Evolutionary conservation across 306 rosid species (phyloP), one percentile per base, ranked within the genome.

Genomic region (Potentilla sterilis): DNA sequence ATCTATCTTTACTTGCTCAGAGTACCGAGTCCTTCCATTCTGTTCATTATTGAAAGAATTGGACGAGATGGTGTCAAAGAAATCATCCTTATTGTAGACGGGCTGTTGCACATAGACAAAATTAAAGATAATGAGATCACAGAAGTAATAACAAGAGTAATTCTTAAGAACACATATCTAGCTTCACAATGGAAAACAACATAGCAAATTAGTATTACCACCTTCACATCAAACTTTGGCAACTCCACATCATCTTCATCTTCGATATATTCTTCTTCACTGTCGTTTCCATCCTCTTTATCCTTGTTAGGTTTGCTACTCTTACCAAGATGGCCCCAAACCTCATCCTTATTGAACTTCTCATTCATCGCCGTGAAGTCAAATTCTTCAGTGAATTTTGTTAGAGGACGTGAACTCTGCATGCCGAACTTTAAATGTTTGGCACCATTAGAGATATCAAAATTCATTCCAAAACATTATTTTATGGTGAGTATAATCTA

Each of bases 261-360:
- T 67, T 86, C 85, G 51, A 34, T 37, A 34, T 86, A 87, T 32
- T 87, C 89, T 78, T 86, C 96, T 66, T 89, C 89, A 42, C 75
- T 81, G 66, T 68, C 52, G 48, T 85, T 85, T 79, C 82, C 93
- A 82, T 93, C 91, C 11, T 85, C 93, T 49, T 48, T 87, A 37
- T 85, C 92, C 77, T 82, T 90, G 38, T 83, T 75, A 76, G 86
- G 80, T 83, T 87, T 92, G 47, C 51, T 84, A 75, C 78, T 84
- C 85, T 90, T 95, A 68, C 97, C 98, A 66, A 95, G 96, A 84
- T 92, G 89, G 69, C 92, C 97, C 99, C 99, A 95, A n/a, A 92
- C 97, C 85, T 95, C 97, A 79, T 95, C 99, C 91, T 95, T 95
- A 54, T 92, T 95, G 78, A 95, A 95, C 82, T 92, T 95, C 83